phyloP scores from a whole-genome alignment of 345 rosid genomes.

The Laguncularia racemosa region DNA sequence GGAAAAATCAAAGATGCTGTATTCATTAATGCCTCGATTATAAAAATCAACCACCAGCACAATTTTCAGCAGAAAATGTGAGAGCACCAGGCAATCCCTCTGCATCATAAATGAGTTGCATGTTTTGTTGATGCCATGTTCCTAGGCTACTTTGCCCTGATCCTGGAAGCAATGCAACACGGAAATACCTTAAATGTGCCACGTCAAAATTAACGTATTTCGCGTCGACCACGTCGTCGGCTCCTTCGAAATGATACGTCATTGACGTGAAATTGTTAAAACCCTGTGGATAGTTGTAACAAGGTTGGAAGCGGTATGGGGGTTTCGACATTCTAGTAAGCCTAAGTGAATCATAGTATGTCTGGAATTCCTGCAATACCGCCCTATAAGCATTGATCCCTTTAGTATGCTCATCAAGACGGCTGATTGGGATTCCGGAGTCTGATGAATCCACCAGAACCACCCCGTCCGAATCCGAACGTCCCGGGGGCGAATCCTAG shows the following conservation, averaged over 20 bases:
- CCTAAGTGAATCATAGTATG: neutral
- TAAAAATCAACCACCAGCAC: neutral
- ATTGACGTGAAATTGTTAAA: slow-evolving; percentile 5
- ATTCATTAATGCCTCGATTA: too few species aligned
- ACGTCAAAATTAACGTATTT: neutral
- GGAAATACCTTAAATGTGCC: neutral
- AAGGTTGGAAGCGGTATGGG: neutral
- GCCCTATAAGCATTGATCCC: neutral
- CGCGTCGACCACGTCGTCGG: slow-evolving; percentile 1
- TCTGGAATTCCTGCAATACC: neutral
- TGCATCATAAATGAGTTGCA: neutral
- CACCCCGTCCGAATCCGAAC: neutral
- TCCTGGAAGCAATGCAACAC: neutral
- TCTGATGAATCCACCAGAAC: slow-evolving; percentile 4
- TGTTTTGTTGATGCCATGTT: slow-evolving; percentile 9
- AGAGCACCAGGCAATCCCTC: too few species aligned
- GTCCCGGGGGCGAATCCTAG: neutral
- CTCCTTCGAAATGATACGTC: slow-evolving; percentile 11
- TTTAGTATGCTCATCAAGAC: neutral
- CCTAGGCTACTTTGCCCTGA: neutral
- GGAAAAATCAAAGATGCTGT: too few species aligned
- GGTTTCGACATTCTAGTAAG: too few species aligned
- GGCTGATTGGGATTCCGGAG: neutral
- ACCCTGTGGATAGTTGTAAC: slow-evolving; percentile 3
- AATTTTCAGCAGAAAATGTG: too few species aligned